Percentiles rank a stretch among this genome's conserved stretches.
phyloP scores from a whole-genome alignment of 768 basidiomycete genomes.

The Mrakia gelida region DNA sequence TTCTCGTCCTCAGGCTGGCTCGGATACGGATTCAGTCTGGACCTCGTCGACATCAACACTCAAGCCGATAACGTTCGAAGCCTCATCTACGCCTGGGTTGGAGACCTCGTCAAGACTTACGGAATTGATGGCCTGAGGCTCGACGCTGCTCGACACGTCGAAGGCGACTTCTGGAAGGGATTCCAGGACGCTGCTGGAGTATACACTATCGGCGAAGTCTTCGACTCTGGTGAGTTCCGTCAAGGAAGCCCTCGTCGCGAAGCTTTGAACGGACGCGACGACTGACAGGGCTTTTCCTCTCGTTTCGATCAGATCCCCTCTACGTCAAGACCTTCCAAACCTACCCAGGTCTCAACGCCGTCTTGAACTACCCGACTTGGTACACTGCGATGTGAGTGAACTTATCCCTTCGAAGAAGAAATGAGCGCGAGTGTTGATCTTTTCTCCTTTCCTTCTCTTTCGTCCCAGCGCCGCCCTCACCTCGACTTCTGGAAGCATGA shows the following conservation, averaged over 20 bases:
- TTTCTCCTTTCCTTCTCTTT: too few relatives aligned
- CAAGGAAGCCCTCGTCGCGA: too few relatives aligned
- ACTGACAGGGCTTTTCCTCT: not conserved
- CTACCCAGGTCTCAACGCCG: slow-evolving; percentile 27
- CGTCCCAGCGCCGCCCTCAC: slow-evolving; percentile 37
- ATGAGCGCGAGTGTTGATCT: not conserved
- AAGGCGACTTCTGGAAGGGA: slow-evolving; percentile 8
- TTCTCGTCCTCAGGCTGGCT: slow-evolving; percentile 26
- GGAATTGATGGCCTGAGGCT: slow-evolving; percentile 23
- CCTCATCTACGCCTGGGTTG: slow-evolving; percentile 6
- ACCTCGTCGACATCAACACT: slow-evolving; percentile 26
- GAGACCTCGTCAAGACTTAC: slow-evolving; percentile 20
- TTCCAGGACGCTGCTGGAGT: not conserved
- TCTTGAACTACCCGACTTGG: slow-evolving; percentile 45
- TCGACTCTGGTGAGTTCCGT: slow-evolving; percentile 16
- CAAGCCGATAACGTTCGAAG: not conserved
- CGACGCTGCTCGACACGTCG: slow-evolving; percentile 29
- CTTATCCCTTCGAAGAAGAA: not conserved
- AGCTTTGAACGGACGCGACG: not conserved
- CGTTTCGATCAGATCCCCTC: not conserved
- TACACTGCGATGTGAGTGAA: slow-evolving; percentile 15
- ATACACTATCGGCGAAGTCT: slow-evolving; percentile 23
- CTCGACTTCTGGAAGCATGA: slow-evolving; percentile 35
- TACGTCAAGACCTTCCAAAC: not conserved
- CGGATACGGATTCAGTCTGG: not conserved